phyloP scores from a whole-genome alignment of 2,329 filamentous ascomycete genomes.

The Calonectria multiphialidica region DNA sequence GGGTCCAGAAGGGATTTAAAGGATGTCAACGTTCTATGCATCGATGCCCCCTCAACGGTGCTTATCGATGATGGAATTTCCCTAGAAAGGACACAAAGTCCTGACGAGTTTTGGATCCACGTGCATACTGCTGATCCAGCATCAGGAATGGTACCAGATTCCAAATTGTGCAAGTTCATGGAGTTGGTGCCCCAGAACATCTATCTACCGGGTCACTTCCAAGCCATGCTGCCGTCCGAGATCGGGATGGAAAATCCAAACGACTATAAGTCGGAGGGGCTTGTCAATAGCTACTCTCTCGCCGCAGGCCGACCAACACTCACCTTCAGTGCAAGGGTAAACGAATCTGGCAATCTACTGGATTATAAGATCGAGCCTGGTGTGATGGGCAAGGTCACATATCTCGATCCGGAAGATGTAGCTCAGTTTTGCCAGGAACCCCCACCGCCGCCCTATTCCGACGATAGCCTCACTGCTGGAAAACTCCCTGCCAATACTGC shows the following conservation, averaged over 20 bases:
- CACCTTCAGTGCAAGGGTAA: conserved; percentile 72
- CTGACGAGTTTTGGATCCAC: conserved; percentile 78
- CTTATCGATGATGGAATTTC: conserved; percentile 87
- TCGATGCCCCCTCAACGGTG: conserved; percentile 74
- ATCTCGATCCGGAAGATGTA: conserved; percentile 66
- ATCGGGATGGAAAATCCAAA: conserved; percentile 45
- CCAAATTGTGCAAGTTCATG: conserved; percentile 70
- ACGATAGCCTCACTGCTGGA: conserved; percentile 47
- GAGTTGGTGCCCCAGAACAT: conserved; percentile 70
- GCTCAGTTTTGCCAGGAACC: conserved; percentile 56
- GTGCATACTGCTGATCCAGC: conserved; percentile 84
- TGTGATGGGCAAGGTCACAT: conserved; percentile 66
- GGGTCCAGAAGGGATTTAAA: conserved; percentile 70
- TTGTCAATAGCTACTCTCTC: conserved; percentile 68
- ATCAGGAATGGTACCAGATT: conserved; percentile 72
- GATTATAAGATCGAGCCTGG: conserved; percentile 67
- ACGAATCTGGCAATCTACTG: conserved; percentile 64
- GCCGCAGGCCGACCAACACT: conserved; percentile 63
- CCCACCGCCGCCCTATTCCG: conserved; percentile 31
- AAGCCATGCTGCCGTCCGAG: conserved; percentile 67
- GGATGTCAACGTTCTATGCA: conserved; percentile 75
- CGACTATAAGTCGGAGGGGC: conserved; percentile 49
- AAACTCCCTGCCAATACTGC: conserved; percentile 29
- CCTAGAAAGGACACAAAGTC: conserved; percentile 67
- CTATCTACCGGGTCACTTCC: conserved; percentile 69